Base-by-base conservation (phyloP, 2,329 filamentous ascomycete genomes). In the Diplodia intermedia region DNA sequence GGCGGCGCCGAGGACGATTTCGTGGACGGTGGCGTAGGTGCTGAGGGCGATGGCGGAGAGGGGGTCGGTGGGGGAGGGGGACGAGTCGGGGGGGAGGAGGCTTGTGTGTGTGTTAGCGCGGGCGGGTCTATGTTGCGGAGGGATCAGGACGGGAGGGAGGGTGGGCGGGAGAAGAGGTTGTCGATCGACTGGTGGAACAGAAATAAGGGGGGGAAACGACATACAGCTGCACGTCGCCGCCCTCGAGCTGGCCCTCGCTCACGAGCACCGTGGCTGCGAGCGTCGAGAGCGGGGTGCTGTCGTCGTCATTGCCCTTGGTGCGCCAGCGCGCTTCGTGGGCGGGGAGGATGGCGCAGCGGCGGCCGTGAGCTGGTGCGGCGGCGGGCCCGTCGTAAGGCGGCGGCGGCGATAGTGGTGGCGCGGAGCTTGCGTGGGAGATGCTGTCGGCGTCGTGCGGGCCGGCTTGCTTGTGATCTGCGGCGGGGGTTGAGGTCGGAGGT, bases 261-360 rank as follows among this genome's bases (percentile, higher is more conserved):
- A 62, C 43, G 4, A 62, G 60, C 4, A 52, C 47, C 43, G 60
- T 62, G 18, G 60, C 60, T 4, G 60, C 60, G 60, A 62, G 60
- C 29, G 60, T 50, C 18, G 60, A 62, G 40, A 62, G 57, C 12
- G 20, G 43, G 43, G 31, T 12, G 29, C 3, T 3, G 29, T 8
- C 31, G 12, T 3, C 8, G 33, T 20, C 8, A n/a, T 14, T 11
- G 57, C 18, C 26, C 26, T 62, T 62, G 26, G 33, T n/a, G 57
- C 57, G 57, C 57, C 57, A 62, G 18, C 31, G 38, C 1, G 57
- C 57, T 9, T 43, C 6, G 43, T 43, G 57, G 14, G 2, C 8
- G 26, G 57, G 57, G n/a, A 50, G 43, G 11, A 50, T 2, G 57
- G 11, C 29, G 57, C 57, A 62, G 4, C 29, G 18, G 57, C 12